Evolutionary conservation across 2,329 filamentous ascomycete genomes (phyloP), one percentile per base, ranked within the genome.

Genomic region (Hypoxylon sp.): DNA sequence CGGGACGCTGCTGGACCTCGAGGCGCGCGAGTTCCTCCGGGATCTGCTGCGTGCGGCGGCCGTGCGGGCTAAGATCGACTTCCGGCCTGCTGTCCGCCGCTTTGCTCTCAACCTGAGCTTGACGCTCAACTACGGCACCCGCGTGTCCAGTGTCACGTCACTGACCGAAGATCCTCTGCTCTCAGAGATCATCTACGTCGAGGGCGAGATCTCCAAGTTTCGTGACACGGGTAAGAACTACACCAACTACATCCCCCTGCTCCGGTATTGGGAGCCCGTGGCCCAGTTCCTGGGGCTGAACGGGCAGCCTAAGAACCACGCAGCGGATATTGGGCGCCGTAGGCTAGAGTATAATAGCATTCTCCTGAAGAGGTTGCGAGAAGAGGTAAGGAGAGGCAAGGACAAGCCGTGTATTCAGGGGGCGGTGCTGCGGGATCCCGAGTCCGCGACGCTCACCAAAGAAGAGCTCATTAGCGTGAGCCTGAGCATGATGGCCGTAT

Each of bases 361-460:
- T 46, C 74, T 88, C 15, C 73, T 87, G 21, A 72, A 79, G 33
- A 83, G 82, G 64, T 74, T 88, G 45, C 83, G 84, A 65, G 79
- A 85, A 20, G 79, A 78, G 45, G 87, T 88, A 50, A 76, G 74
- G 6, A 80, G 82, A 27, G 85, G 86, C 0, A 87, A 82, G 0
- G 85, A 88, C 64, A 84, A 83, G 66, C 86, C 86, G 2, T 89
- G 86, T 67, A 88, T 89, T 63, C 85, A 82, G 6, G 86, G 86
- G 0, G 87, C 88, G 63, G 86, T 88, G 41, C 74, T 89, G 43
- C 86, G 88, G 59, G 86, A 88, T 48, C 84, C 86, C 0, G 86
- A 88, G 50, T 84, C 84, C 1, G 87, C 86, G 66, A 61, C 58
- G 3, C 68, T 88, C 24, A 87, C 83, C 56, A 82, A 84, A 82